phyloP scores from a whole-genome alignment of 1,284 basidiomycete genomes.

The Pterula multifida region DNA sequence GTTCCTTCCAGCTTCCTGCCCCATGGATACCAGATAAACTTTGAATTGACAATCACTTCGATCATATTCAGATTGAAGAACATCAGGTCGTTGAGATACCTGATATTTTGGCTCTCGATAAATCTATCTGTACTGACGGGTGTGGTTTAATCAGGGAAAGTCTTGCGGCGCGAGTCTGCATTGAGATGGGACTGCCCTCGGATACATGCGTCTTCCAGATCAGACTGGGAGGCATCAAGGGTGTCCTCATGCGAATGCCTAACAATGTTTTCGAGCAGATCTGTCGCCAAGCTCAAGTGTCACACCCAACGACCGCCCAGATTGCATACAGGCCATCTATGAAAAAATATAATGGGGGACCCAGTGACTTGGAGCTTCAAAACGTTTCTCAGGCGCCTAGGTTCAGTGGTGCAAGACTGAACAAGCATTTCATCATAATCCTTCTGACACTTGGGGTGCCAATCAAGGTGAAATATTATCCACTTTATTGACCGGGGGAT shows the following conservation, averaged over 20 bases:
- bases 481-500: not conserved
- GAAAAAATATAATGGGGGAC: constrained; percentile 15
- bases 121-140: constrained; percentile 15
- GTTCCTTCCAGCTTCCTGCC: not conserved
- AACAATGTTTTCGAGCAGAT: constrained; percentile 11
- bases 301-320: constrained; percentile 4
- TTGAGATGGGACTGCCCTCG: constrained; percentile 7
- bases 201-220: constrained; percentile 15
- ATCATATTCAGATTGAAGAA: constrained; percentile 8
- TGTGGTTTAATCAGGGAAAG: constrained; percentile 15
- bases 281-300: constrained; percentile 4
- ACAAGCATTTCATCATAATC: constrained; percentile 14
- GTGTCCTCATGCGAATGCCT: constrained; percentile 13
- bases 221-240: constrained; percentile 16
- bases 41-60: not conserved
- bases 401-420: constrained; percentile 11
- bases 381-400: constrained; percentile 10
- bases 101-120: constrained; percentile 13
- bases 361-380: constrained; percentile 12
- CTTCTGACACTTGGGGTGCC: constrained; percentile 12
- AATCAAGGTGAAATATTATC: constrained; percentile 6
- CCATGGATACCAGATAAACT: not conserved
- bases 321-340: constrained; percentile 15
- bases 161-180: constrained; percentile 10
- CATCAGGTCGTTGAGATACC: constrained; percentile 7